Percentiles rank a stretch among this genome's conserved stretches.
Conservation (phyloP, 495 filamentous ascomycete species). For the Hypoxylon fuscum region DNA sequence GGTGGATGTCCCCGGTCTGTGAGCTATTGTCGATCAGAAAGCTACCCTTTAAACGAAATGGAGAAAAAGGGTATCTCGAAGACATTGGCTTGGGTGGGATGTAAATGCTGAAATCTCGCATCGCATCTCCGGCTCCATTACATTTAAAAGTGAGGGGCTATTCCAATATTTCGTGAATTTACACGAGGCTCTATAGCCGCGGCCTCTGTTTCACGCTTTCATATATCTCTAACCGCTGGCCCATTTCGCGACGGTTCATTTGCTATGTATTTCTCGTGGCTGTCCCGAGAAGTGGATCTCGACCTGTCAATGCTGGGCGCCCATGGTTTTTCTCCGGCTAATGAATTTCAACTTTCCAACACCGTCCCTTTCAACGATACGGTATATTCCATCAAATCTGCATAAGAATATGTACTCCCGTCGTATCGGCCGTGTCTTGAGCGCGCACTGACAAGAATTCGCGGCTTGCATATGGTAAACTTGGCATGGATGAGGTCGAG, state of each 20-base stretch:
- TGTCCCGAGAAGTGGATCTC: slow-evolving; percentile 27
- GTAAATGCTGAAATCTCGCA: slow-evolving; percentile 8
- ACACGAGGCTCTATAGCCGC: background rate
- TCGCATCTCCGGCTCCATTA: slow-evolving; percentile 10
- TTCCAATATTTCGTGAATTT: slow-evolving; percentile 6
- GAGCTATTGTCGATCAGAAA: slow-evolving; percentile 27
- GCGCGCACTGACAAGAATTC: background rate
- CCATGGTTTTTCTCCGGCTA: slow-evolving; percentile 14
- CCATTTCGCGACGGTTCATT: slow-evolving; percentile 21
- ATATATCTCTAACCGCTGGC: slow-evolving; percentile 30
- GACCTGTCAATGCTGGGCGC: slow-evolving; percentile 18
- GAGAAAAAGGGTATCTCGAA: slow-evolving; percentile 3
- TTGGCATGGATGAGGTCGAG: background rate
- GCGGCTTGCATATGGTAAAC: background rate
- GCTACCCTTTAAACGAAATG: slow-evolving; percentile 19
- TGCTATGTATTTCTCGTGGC: slow-evolving; percentile 16
- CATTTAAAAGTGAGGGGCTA: slow-evolving; percentile 15
- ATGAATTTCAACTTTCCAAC: slow-evolving; percentile 15
- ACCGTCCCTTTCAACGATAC: slow-evolving; percentile 9
- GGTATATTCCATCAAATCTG: slow-evolving; percentile 3
- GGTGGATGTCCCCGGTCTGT: slow-evolving; percentile 25
- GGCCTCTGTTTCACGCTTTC: slow-evolving; percentile 25
- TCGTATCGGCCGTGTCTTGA: background rate
- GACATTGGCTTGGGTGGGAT: slow-evolving; percentile 12
- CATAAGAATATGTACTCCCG: no score